A percentile compares a stretch with the other conserved stretches of the same genome.
Evolutionary conservation across 164 flowering plant species (phyloP).

Genomic region (Magnolia sinica): DNA sequence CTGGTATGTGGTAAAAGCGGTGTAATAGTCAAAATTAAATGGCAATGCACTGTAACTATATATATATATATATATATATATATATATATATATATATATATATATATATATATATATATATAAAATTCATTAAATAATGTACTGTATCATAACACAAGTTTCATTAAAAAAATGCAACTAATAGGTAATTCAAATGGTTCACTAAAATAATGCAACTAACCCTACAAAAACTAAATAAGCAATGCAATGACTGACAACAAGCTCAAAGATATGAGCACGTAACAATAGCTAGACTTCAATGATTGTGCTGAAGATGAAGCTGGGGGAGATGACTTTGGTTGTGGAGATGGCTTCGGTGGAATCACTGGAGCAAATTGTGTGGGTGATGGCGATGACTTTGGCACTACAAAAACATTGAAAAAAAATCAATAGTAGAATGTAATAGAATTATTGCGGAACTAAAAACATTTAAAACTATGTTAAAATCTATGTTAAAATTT

Average conservation of each 20-base stretch:
- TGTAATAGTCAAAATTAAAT: background rate
- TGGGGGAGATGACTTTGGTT: background rate
- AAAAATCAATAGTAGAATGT: too few species aligned
- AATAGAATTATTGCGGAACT: too few species aligned
- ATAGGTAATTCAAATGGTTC: background rate
- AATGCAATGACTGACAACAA: background rate
- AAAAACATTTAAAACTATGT: too few species aligned
- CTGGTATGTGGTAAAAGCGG: background rate
- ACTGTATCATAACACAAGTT: background rate
- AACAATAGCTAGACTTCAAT: slow-evolving; percentile 3
- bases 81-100: too few species aligned
- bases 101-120: too few species aligned
- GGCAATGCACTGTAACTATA: background rate
- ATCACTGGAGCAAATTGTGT: background rate
- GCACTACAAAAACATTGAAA: too few species aligned
- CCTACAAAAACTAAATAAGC: background rate
- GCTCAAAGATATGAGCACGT: slow-evolving; percentile 5
- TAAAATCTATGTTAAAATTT: too few species aligned
- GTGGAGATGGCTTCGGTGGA: background rate
- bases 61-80: too few species aligned
- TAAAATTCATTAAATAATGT: background rate
- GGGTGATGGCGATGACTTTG: too few species aligned
- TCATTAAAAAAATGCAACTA: background rate
- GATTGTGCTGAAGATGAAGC: slow-evolving; percentile 8
- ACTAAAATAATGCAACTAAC: background rate